phyloP scores from a whole-genome alignment of 2,329 filamentous ascomycete species.

The Chrysosporium keratinophilum region DNA sequence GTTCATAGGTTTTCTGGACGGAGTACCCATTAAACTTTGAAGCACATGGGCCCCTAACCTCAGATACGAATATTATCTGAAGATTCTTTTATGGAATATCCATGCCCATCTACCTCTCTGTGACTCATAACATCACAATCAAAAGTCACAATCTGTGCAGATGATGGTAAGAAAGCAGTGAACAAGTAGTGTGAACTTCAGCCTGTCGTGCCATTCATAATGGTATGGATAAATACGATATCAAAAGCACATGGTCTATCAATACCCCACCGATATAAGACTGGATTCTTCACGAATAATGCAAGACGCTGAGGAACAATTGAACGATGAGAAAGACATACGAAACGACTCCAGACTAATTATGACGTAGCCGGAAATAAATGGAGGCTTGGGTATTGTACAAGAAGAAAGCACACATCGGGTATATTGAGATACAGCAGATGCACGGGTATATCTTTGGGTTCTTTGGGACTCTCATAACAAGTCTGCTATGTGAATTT shows the following conservation, averaged over 20 bases:
- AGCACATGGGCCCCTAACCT: background rate
- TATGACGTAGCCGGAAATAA: background rate
- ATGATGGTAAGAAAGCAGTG: too few relatives aligned
- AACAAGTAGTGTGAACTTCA: too few relatives aligned
- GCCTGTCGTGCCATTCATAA: too few relatives aligned
- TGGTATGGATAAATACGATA: too few relatives aligned
- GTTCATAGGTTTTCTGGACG: background rate
- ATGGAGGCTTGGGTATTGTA: conserved; percentile 6
- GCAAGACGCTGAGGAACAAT: background rate
- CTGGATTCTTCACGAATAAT: background rate
- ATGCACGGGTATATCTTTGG: background rate
- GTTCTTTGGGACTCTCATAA: background rate
- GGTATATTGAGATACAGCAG: background rate
- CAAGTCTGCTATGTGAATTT: conserved; percentile 63
- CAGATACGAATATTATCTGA: too few relatives aligned
- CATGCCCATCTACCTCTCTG: too few relatives aligned
- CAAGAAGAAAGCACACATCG: background rate
- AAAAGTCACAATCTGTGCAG: too few relatives aligned
- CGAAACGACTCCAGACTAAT: background rate
- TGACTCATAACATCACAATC: too few relatives aligned
- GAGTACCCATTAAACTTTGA: background rate
- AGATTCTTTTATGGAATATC: too few relatives aligned
- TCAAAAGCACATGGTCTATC: too few relatives aligned
- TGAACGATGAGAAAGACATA: background rate
- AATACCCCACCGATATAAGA: background rate